phyloP scores from a whole-genome alignment of 176 grass and related monocot genomes.

The Triticum turgidum region DNA sequence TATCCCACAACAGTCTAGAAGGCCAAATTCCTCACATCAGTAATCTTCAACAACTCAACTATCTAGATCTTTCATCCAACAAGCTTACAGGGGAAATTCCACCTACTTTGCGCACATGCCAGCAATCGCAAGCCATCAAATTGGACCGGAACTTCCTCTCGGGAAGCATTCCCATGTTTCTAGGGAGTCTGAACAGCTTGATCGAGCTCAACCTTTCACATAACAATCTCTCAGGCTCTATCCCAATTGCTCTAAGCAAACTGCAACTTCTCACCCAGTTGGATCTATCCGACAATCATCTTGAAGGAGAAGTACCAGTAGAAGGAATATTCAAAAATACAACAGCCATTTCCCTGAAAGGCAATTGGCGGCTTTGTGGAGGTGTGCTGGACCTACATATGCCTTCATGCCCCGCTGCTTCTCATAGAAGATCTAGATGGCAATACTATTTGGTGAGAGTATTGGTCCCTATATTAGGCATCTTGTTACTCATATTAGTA shows the following conservation, averaged over 20 bases:
- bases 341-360: slow-evolving; percentile 19
- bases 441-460: slow-evolving; percentile 19
- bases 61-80: slow-evolving; percentile 42
- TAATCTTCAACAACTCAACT: slow-evolving; percentile 23
- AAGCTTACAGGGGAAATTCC: slow-evolving; percentile 48
- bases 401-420: slow-evolving; percentile 19
- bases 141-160: slow-evolving; percentile 31
- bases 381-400: slow-evolving; percentile 44
- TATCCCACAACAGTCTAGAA: slow-evolving; percentile 24
- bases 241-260: slow-evolving; percentile 37
- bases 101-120: slow-evolving; percentile 16
- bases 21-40: slow-evolving; percentile 12
- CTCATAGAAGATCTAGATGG: neutral
- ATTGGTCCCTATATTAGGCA: neutral
- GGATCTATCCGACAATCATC: slow-evolving; percentile 42
- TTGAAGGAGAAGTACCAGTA: slow-evolving; percentile 43
- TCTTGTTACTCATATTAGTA: neutral
- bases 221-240: slow-evolving; percentile 38
- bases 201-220: slow-evolving; percentile 12
- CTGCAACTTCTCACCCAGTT: slow-evolving; percentile 7
- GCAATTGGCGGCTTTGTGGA: slow-evolving; percentile 38
- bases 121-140: slow-evolving; percentile 9
- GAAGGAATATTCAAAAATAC: slow-evolving; percentile 42
- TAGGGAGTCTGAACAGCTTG: slow-evolving; percentile 6
- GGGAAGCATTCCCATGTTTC: slow-evolving; percentile 27